Evolutionary conservation across 2,329 filamentous ascomycete genomes (phyloP).

Genomic region (Phialemoniopsis sp.): DNA sequence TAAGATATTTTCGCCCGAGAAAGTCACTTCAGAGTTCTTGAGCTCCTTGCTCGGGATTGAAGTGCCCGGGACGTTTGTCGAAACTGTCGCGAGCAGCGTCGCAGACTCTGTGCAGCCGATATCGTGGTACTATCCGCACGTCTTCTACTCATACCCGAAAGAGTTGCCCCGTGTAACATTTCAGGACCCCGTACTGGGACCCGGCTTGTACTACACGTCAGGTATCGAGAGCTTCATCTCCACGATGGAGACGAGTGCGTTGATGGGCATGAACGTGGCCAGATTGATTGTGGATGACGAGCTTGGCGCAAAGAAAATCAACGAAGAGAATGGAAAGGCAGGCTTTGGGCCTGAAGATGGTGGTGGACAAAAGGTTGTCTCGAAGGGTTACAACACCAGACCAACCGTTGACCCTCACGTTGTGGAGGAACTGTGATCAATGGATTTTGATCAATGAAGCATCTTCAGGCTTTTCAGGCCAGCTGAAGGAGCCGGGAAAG

Average conservation of each 20-base stretch:
- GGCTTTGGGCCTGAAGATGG: slow-evolving; percentile 2
- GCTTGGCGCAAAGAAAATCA: slow-evolving; percentile 6
- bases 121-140: slow-evolving; percentile 72
- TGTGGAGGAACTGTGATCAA: too few species aligned
- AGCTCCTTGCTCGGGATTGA: slow-evolving; percentile 44
- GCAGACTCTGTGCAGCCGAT: slow-evolving; percentile 42
- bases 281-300: slow-evolving; percentile 60
- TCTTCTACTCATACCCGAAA: slow-evolving; percentile 83
- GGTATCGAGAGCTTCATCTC: slow-evolving; percentile 92
- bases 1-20: slow-evolving; percentile 60
- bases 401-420: not conserved
- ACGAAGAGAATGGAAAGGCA: slow-evolving; percentile 6
- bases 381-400: not conserved
- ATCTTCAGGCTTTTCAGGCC: too few species aligned
- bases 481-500: too few species aligned
- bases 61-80: slow-evolving; percentile 35
- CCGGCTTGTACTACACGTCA: slow-evolving; percentile 66
- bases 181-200: slow-evolving; percentile 69
- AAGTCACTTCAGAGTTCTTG: slow-evolving; percentile 49
- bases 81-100: slow-evolving; percentile 22
- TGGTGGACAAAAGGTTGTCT: not conserved
- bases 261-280: slow-evolving; percentile 87
- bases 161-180: slow-evolving; percentile 83
- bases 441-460: too few species aligned
- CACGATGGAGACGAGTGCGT: slow-evolving; percentile 92